A percentile compares a stretch with the other conserved stretches of the same genome.
These are phyloP conservation scores for Haematococcus sp. DNA, from an alignment of 139 green algal species.

Conservation along the genomic window DNA sequence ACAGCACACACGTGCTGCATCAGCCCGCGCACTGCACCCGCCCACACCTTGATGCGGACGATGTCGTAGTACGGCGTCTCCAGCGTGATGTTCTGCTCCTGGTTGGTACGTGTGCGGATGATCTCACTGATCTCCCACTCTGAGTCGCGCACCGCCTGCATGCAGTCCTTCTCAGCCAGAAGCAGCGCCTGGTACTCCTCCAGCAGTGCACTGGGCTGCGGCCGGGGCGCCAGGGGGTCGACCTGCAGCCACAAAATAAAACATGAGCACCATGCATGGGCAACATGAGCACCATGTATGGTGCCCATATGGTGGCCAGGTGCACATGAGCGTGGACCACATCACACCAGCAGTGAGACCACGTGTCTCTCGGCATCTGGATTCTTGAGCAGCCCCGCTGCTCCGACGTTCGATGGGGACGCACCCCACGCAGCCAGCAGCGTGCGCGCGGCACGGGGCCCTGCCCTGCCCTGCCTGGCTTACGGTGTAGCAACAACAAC, in stretches of 20 bases:
- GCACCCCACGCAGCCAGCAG: too few relatives aligned
- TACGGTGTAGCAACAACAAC: too few relatives aligned
- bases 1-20: not conserved
- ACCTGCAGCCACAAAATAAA: conserved; percentile 34
- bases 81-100: conserved; percentile 68
- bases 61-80: conserved; percentile 83
- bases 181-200: conserved; percentile 74
- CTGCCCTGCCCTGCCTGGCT: too few relatives aligned
- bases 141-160: conserved; percentile 66
- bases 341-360: too few relatives aligned
- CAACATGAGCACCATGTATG: not conserved
- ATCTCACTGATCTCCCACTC: conserved; percentile 79
- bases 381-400: too few relatives aligned
- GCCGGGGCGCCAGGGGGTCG: conserved; percentile 57
- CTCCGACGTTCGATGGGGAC: too few relatives aligned
- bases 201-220: conserved; percentile 45
- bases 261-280: not conserved
- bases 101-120: conserved; percentile 55
- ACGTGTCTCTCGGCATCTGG: too few relatives aligned
- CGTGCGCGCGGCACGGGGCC: too few relatives aligned
- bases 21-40: not conserved
- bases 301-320: too few relatives aligned
- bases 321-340: too few relatives aligned
- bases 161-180: conserved; percentile 68
- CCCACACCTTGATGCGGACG: conserved; percentile 52